A percentile compares a stretch with the other conserved stretches of the same genome.
phyloP scores from a whole-genome alignment of 805 yeast genomes.

The Nakazawaea anatomiae region DNA sequence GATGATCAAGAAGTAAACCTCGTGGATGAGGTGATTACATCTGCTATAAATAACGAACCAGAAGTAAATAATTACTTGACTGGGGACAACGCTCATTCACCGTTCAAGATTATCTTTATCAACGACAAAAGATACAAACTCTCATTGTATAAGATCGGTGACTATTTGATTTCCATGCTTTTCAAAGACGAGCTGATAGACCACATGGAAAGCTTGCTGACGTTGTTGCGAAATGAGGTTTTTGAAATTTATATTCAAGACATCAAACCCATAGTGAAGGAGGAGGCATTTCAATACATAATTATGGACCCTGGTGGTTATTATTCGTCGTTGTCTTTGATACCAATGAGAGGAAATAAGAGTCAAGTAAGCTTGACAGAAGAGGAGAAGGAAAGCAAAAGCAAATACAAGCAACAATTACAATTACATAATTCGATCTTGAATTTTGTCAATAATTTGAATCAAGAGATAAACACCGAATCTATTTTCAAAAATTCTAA shows the following conservation, averaged over 20 bases:
- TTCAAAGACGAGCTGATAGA: not conserved
- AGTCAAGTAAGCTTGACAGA: not conserved
- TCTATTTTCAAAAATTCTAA: conserved; percentile 1
- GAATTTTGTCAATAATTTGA: not conserved
- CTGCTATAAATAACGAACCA: not conserved
- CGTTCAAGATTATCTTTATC: not conserved
- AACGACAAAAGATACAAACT: not conserved
- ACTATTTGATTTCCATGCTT: not conserved
- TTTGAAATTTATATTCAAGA: conserved; percentile 1
- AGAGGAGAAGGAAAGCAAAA: not conserved
- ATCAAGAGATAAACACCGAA: not conserved
- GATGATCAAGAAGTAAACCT: too few relatives aligned
- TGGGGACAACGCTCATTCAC: not conserved
- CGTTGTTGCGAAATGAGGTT: not conserved
- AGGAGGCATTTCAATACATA: conserved; percentile 1
- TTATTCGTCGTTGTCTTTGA: not conserved
- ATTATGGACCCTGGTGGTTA: not conserved
- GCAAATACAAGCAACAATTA: not conserved
- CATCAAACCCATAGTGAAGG: not conserved
- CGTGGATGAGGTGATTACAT: not conserved
- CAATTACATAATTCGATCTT: not conserved
- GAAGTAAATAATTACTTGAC: not conserved
- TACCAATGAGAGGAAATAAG: not conserved
- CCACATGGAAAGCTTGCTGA: not conserved
- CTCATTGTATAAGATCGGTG: not conserved